Evolutionary conservation across 2,329 filamentous ascomycete genomes (phyloP).

Genomic region (Sporothrix globosa): DNA sequence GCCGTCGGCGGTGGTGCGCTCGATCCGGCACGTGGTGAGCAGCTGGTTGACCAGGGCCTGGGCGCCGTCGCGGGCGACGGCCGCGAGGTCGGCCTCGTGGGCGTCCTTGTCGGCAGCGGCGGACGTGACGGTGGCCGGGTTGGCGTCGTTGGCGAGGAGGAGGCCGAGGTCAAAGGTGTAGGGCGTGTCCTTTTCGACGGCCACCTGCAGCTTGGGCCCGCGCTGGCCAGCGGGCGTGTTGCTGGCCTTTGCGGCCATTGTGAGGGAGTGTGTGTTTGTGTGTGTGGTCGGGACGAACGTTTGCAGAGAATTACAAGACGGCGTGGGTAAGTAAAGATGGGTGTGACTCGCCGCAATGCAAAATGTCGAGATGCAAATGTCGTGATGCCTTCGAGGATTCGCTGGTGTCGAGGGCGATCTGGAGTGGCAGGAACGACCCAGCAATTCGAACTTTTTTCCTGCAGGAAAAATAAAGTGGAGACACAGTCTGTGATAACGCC

Average conservation of each 20-base stretch:
- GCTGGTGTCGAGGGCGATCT: neutral
- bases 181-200: slow-evolving; percentile 79
- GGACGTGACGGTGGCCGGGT: slow-evolving; percentile 65
- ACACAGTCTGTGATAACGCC: neutral
- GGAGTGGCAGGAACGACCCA: neutral
- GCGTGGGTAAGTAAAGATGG: neutral
- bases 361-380: slow-evolving; percentile 22
- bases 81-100: slow-evolving; percentile 58
- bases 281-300: neutral
- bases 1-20: slow-evolving; percentile 63
- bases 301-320: neutral
- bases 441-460: slow-evolving; percentile 21
- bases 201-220: slow-evolving; percentile 58
- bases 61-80: slow-evolving; percentile 82
- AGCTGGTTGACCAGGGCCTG: slow-evolving; percentile 95
- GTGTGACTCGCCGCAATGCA: too few relatives aligned
- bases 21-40: slow-evolving; percentile 81
- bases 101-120: slow-evolving; percentile 58
- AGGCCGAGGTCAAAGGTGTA: slow-evolving; percentile 93
- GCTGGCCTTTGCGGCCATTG: slow-evolving; percentile 39
- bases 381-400: neutral
- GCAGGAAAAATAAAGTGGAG: slow-evolving; percentile 28
- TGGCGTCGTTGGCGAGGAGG: slow-evolving; percentile 83
- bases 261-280: slow-evolving; percentile 3
- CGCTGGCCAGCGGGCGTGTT: slow-evolving; percentile 41